phyloP scores from a whole-genome alignment of 305 asterid genomes.

The Rubia peregrina region DNA sequence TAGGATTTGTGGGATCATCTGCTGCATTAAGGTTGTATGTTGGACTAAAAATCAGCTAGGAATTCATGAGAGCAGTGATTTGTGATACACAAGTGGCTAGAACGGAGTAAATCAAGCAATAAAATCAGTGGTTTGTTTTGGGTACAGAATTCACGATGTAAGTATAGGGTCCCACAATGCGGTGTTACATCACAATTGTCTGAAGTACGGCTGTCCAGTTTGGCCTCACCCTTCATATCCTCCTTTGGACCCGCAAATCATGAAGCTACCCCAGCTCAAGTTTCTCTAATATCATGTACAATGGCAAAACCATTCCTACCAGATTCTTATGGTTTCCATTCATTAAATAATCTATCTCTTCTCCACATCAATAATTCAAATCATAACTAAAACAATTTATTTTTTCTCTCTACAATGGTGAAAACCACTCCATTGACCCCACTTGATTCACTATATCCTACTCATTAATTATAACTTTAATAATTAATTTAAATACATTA shows the following conservation, averaged over 20 bases:
- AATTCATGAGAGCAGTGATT: neutral
- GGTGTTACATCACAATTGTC: neutral
- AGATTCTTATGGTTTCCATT: no score
- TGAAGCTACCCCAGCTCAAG: neutral
- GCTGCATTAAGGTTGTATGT: neutral
- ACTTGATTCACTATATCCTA: no score
- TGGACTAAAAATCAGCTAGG: neutral
- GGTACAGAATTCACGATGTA: neutral
- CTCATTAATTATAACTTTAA: no score
- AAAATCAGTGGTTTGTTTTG: neutral
- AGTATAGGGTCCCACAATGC: neutral
- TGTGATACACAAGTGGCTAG: neutral
- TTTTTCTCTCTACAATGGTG: no score
- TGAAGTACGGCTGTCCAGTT: conserved; percentile 15
- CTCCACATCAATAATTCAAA: no score
- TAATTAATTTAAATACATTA: no score
- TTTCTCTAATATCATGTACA: no score
- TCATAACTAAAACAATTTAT: no score
- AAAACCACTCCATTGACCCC: no score
- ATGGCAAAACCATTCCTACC: no score
- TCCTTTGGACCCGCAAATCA: conserved; percentile 12
- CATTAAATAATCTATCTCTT: no score
- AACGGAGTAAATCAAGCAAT: conserved; percentile 22
- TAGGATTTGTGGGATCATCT: neutral
- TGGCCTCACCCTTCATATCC: neutral